phyloP scores from a whole-genome alignment of 2,329 filamentous ascomycete species.

The Zelopaecilomyces penicillatus region DNA sequence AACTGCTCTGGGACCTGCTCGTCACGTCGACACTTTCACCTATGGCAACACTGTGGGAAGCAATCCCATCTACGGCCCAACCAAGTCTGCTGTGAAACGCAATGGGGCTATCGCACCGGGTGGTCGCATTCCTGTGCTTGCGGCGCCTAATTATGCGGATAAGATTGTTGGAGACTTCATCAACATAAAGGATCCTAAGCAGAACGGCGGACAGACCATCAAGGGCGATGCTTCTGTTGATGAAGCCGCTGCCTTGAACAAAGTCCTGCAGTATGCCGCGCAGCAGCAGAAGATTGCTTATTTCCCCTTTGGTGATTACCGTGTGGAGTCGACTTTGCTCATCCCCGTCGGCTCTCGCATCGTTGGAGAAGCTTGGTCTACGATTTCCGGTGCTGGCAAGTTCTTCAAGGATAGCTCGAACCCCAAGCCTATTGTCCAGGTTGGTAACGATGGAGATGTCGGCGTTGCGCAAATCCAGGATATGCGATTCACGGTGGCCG shows the following conservation, averaged over 20 bases:
- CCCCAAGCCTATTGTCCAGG: slow-evolving; percentile 39
- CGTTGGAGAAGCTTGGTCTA: slow-evolving; percentile 47
- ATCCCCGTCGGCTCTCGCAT: slow-evolving; percentile 37
- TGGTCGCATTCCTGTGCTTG: slow-evolving; percentile 26
- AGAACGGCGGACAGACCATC: slow-evolving; percentile 22
- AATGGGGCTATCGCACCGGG: slow-evolving; percentile 27
- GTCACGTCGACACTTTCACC: slow-evolving; percentile 31
- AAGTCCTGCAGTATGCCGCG: slow-evolving; percentile 28
- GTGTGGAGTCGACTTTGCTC: slow-evolving; percentile 17
- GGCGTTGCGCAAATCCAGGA: slow-evolving; percentile 43
- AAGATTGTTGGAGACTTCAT: slow-evolving; percentile 20
- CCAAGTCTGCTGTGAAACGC: slow-evolving; percentile 20
- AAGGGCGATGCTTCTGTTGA: slow-evolving; percentile 30
- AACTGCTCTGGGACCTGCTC: slow-evolving; percentile 20
- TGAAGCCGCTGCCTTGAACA: slow-evolving; percentile 29
- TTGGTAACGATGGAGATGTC: slow-evolving; percentile 42
- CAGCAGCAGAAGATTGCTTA: slow-evolving; percentile 20
- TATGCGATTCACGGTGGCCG: slow-evolving; percentile 42
- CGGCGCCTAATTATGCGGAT: slow-evolving; percentile 31
- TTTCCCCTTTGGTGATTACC: slow-evolving; percentile 21
- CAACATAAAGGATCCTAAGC: slow-evolving; percentile 30
- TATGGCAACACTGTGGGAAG: slow-evolving; percentile 34
- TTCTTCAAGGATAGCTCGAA: slow-evolving; percentile 34
- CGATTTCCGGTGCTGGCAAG: slow-evolving; percentile 36
- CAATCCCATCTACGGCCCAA: slow-evolving; percentile 30